Conservation (phyloP, 345 rosid species). For the Dovyalis caffra region DNA sequence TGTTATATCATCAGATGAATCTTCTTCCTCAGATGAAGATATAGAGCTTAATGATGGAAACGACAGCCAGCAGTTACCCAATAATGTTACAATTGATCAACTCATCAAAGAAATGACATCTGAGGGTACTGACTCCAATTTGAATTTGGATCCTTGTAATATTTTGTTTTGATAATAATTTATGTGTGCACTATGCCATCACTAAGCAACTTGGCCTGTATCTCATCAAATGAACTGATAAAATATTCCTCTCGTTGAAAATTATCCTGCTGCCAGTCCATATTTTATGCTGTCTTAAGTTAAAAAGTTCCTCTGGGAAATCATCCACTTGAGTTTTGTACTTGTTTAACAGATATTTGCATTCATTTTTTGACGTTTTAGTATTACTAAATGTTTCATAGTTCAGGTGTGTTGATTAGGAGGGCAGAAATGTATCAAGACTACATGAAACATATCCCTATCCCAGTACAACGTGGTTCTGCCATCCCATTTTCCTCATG, state of each 20-base stretch:
- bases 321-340: neutral
- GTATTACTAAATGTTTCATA: neutral
- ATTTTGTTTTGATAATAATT: neutral
- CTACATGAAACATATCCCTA: constrained; percentile 66
- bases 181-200: neutral
- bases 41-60: constrained; percentile 28
- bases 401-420: constrained; percentile 40
- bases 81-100: constrained; percentile 13
- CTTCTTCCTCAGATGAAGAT: constrained; percentile 51
- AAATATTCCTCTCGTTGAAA: neutral
- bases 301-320: neutral
- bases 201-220: neutral
- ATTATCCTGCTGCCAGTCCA: too few relatives aligned
- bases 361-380: neutral
- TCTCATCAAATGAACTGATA: neutral
- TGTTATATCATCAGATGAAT: constrained; percentile 55
- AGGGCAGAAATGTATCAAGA: constrained; percentile 81
- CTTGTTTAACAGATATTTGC: neutral
- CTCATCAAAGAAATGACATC: constrained; percentile 31
- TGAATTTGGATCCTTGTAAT: neutral
- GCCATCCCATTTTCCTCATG: constrained; percentile 71
- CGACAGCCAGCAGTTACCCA: constrained; percentile 14
- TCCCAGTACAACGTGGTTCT: constrained; percentile 66
- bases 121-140: constrained; percentile 40
- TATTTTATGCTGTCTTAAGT: too few relatives aligned